Evolutionary conservation across 805 yeast genomes (phyloP).

Genomic region (Nakazawaea wickerhamii): DNA sequence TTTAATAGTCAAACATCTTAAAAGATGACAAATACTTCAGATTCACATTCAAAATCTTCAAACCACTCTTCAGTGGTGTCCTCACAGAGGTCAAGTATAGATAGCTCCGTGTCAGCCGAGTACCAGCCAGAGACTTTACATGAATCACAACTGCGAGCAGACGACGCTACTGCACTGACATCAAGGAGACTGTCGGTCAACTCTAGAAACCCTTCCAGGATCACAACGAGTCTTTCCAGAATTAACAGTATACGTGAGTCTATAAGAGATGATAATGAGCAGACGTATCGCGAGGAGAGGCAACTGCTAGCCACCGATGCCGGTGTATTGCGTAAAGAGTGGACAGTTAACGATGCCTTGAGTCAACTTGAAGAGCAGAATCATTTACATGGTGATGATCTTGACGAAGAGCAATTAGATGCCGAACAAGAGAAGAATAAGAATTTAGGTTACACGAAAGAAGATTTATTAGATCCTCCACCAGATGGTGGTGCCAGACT

Average conservation of each 20-base stretch:
- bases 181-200: conserved; percentile 5
- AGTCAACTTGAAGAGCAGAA: conserved; percentile 15
- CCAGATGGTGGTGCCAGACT: conserved; percentile 61
- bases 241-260: conserved; percentile 17
- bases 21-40: not conserved
- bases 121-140: conserved; percentile 4
- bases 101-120: conserved; percentile 15
- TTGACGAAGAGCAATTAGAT: conserved; percentile 3
- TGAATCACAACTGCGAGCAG: not conserved
- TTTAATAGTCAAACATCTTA: too few species aligned
- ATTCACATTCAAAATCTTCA: conserved; percentile 13
- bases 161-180: not conserved
- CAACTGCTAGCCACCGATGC: conserved; percentile 13
- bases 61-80: not conserved
- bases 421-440: conserved; percentile 9
- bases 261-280: conserved; percentile 20
- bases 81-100: not conserved
- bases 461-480: conserved; percentile 20
- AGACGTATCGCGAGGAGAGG: conserved; percentile 14
- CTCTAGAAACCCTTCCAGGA: conserved; percentile 4
- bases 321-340: conserved; percentile 18
- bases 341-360: conserved; percentile 23
- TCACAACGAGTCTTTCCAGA: conserved; percentile 1
- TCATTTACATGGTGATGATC: conserved; percentile 11
- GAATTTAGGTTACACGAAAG: conserved; percentile 9